Conservation (phyloP, 2,329 filamentous ascomycete genomes). For the Fusarium illudens region DNA sequence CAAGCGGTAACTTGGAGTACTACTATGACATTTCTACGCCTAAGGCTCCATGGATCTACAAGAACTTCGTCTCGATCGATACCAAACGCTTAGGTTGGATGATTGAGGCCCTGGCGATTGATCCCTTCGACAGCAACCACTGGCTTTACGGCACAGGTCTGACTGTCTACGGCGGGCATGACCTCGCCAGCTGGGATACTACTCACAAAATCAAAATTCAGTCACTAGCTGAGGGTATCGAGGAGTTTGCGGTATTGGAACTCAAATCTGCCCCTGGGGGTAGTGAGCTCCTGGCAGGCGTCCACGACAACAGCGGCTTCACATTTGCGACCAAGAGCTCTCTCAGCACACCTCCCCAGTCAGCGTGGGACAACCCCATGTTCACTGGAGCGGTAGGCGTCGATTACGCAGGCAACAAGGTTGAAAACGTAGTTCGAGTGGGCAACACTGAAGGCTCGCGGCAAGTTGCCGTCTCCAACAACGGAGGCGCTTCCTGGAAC, state of each 20-base stretch:
- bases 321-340: conserved; percentile 51
- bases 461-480: conserved; percentile 58
- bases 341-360: conserved; percentile 54
- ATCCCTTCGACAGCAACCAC: conserved; percentile 66
- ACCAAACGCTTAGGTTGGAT: conserved; percentile 66
- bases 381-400: conserved; percentile 57
- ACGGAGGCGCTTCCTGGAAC: conserved; percentile 62
- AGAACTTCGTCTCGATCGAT: conserved; percentile 57
- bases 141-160: conserved; percentile 69
- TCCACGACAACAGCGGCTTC: conserved; percentile 63
- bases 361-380: conserved; percentile 57
- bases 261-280: conserved; percentile 60
- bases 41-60: conserved; percentile 63
- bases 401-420: conserved; percentile 58
- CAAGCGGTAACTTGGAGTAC: conserved; percentile 54
- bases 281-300: conserved; percentile 59
- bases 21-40: conserved; percentile 58
- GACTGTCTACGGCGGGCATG: conserved; percentile 62
- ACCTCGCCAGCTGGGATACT: conserved; percentile 64
- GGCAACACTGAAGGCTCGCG: conserved; percentile 55
- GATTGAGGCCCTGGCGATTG: conserved; percentile 66
- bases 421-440: conserved; percentile 58
- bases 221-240: conserved; percentile 62
- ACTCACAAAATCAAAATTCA: conserved; percentile 58
- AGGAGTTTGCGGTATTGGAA: conserved; percentile 61